A percentile compares a stretch with the other conserved stretches of the same genome.
These are phyloP conservation scores for Sphaerostilbella broomeana DNA, from an alignment of 2,329 filamentous ascomycete genomes.

Conservation along the genomic window DNA sequence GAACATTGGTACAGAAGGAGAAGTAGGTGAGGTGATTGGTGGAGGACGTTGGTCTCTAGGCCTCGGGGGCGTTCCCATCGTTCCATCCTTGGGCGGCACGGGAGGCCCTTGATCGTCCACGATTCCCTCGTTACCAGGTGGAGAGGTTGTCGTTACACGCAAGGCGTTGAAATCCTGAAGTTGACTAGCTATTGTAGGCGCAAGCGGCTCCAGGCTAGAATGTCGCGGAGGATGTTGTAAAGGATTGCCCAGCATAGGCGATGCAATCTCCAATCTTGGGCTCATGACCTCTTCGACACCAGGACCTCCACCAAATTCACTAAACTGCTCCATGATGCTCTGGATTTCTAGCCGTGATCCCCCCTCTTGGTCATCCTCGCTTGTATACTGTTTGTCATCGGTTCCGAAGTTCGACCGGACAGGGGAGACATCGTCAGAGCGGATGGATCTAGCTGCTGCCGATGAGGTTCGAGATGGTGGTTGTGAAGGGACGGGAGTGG, in stretches of 20 bases:
- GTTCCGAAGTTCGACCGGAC: conserved; percentile 47
- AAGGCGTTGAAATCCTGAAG: conserved; percentile 42
- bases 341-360: conserved; percentile 82
- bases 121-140: conserved; percentile 30
- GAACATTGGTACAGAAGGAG: conserved; percentile 45
- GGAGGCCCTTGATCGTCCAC: conserved; percentile 46
- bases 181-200: conserved; percentile 42
- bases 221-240: conserved; percentile 71
- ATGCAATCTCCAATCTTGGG: conserved; percentile 74
- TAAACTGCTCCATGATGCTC: conserved; percentile 96
- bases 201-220: conserved; percentile 75
- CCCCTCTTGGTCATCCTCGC: conserved; percentile 59
- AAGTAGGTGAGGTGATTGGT: conserved; percentile 33
- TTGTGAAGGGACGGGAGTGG: conserved; percentile 48
- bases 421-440: conserved; percentile 42
- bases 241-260: conserved; percentile 63
- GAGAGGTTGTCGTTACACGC: conserved; percentile 34
- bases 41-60: conserved; percentile 32
- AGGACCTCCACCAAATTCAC: conserved; percentile 63
- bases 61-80: conserved; percentile 33
- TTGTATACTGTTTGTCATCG: conserved; percentile 51
- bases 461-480: conserved; percentile 55
- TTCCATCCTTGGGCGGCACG: conserved; percentile 54
- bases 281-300: conserved; percentile 86
- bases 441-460: conserved; percentile 43